phyloP scores from a whole-genome alignment of 306 rosid species.

The Malus orientalis region DNA sequence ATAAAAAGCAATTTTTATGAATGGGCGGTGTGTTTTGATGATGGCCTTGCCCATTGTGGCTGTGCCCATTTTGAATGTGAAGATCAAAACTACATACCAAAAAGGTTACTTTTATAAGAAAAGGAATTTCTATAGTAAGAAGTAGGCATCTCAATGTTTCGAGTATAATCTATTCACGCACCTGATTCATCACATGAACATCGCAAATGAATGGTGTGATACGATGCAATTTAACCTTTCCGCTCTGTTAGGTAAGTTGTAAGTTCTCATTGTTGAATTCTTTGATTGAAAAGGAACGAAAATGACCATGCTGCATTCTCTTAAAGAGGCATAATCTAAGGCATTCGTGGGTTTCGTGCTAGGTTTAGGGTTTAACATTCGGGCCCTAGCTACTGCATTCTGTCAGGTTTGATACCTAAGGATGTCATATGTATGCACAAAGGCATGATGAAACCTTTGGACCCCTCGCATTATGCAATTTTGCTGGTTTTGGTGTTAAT shows the following conservation, averaged over 20 bases:
- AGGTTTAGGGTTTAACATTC: slow-evolving; percentile 13
- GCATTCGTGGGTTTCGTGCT: background rate
- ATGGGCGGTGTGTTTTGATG: background rate
- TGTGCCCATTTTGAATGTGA: background rate
- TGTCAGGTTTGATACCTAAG: slow-evolving; percentile 8
- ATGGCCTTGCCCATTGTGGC: background rate
- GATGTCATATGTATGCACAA: background rate
- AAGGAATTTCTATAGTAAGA: too few relatives aligned
- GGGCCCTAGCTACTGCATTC: slow-evolving; percentile 15
- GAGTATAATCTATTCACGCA: too few relatives aligned
- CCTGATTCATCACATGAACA: too few relatives aligned
- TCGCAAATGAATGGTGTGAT: too few relatives aligned
- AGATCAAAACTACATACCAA: background rate
- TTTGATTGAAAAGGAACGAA: background rate
- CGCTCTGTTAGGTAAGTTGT: background rate
- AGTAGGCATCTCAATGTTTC: too few relatives aligned
- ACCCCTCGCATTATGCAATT: background rate
- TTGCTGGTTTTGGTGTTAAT: background rate
- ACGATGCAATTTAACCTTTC: too few relatives aligned
- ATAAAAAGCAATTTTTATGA: background rate
- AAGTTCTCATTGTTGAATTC: background rate
- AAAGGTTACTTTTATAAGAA: too few relatives aligned
- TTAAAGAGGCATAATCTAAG: background rate
- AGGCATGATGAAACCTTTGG: slow-evolving; percentile 1
- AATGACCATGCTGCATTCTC: background rate